phyloP scores from a whole-genome alignment of 768 basidiomycete genomes.

The Chlorophyllum brunneum region DNA sequence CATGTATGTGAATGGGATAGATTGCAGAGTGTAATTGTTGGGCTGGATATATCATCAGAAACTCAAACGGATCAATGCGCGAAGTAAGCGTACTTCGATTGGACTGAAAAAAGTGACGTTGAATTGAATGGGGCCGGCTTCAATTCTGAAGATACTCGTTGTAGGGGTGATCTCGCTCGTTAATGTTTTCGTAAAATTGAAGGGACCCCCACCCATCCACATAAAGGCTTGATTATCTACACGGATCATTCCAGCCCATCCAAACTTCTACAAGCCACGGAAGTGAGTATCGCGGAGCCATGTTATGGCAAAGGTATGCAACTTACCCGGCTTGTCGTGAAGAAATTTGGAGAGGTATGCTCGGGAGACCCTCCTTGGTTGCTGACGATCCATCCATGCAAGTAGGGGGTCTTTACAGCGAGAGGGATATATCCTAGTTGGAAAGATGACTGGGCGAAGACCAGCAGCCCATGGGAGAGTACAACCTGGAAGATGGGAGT shows the following conservation, averaged over 20 bases:
- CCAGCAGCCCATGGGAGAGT: not conserved
- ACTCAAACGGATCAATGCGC: not conserved
- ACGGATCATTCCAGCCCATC: conserved; percentile 40
- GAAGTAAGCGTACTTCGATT: conserved; percentile 38
- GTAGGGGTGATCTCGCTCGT: conserved; percentile 45
- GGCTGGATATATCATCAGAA: conserved; percentile 27
- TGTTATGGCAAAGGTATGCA: not conserved
- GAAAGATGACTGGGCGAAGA: not conserved
- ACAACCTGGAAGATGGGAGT: not conserved
- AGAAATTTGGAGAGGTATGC: not conserved
- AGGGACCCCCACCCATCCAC: conserved; percentile 34
- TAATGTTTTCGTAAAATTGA: conserved; percentile 18
- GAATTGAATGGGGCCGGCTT: conserved; percentile 47
- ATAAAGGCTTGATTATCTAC: conserved; percentile 42
- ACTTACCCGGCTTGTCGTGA: not conserved
- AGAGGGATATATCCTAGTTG: conserved; percentile 6
- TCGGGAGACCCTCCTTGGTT: not conserved
- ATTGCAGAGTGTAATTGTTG: conserved; percentile 42
- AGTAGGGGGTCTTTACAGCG: conserved; percentile 1
- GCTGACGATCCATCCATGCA: conserved; percentile 3
- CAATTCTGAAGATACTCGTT: conserved; percentile 44
- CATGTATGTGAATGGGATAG: conserved; percentile 49
- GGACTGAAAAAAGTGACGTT: conserved; percentile 51
- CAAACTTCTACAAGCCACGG: conserved; percentile 34
- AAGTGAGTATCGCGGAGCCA: not conserved